Evolutionary conservation across 2,329 filamentous ascomycete genomes (phyloP).

Genomic region (Cucurbitaria berberidis): DNA sequence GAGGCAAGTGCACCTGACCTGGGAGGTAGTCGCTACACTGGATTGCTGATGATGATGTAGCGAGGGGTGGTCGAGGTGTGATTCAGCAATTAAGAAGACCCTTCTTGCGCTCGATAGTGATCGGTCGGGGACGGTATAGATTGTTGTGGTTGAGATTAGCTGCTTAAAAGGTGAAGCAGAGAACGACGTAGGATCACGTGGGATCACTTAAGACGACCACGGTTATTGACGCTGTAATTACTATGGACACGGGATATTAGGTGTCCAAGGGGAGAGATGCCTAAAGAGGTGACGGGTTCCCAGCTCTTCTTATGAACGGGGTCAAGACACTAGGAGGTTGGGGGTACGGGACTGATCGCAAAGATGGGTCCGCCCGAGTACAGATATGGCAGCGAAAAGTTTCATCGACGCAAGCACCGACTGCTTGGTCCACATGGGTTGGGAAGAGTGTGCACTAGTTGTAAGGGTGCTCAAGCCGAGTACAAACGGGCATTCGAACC

Average conservation of each 20-base stretch:
- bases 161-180: conserved; percentile 14
- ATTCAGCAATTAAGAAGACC: too few relatives aligned
- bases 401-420: conserved; percentile 16
- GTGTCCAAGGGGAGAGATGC: neutral
- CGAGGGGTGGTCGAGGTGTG: too few relatives aligned
- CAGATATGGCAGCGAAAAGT: conserved; percentile 28
- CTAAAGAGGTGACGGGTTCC: conserved; percentile 10
- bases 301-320: conserved; percentile 15
- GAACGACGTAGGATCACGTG: conserved; percentile 18
- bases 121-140: conserved; percentile 1
- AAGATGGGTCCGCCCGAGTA: conserved; percentile 26
- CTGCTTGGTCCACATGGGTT: conserved; percentile 27
- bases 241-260: conserved; percentile 1
- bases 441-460: conserved; percentile 24
- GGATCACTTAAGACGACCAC: too few relatives aligned
- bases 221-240: conserved; percentile 3
- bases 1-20: conserved; percentile 1
- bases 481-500: conserved; percentile 26
- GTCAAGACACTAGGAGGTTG: conserved; percentile 18
- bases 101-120: too few relatives aligned
- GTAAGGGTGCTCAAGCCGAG: conserved; percentile 21
- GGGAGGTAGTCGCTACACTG: too few relatives aligned
- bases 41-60: too few relatives aligned
- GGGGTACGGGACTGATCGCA: conserved; percentile 22
- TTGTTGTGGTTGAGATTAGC: conserved; percentile 7